These are phyloP conservation scores for Nigrospora sphaerica DNA, from an alignment of 2,329 filamentous ascomycete genomes.

Conservation along the genomic window DNA sequence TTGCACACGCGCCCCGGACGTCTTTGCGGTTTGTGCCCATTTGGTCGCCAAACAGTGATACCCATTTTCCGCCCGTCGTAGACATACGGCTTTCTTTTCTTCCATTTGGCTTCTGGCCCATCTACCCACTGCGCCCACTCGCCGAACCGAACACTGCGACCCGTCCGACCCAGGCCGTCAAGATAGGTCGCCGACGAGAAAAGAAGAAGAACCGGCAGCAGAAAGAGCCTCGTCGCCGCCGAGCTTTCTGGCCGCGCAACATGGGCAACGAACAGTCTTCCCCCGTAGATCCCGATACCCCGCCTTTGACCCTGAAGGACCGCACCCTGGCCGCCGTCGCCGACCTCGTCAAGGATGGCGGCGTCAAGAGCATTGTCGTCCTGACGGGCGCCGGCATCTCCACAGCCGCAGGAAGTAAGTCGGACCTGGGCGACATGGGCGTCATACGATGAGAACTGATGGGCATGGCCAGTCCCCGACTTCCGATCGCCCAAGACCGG, in stretches of 20 bases:
- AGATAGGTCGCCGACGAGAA: conserved; percentile 3
- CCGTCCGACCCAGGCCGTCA: background rate
- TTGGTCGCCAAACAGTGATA: too few species aligned
- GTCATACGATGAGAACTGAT: too few species aligned
- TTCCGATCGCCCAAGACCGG: conserved; percentile 91
- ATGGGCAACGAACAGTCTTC: conserved; percentile 86
- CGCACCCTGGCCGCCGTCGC: conserved; percentile 70
- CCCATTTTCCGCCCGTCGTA: too few species aligned
- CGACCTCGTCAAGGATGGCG: conserved; percentile 67
- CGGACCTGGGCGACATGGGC: too few species aligned
- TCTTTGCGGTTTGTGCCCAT: too few species aligned
- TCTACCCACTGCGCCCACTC: too few species aligned
- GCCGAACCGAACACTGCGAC: background rate
- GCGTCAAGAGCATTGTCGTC: conserved; percentile 67
- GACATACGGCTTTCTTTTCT: too few species aligned
- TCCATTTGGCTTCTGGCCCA: too few species aligned
- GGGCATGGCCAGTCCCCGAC: conserved; percentile 66
- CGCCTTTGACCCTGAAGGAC: conserved; percentile 57
- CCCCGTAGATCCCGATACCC: conserved; percentile 55
- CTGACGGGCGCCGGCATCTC: conserved; percentile 89
- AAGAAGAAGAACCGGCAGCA: conserved; percentile 1
- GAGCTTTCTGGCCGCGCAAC: conserved; percentile 28
- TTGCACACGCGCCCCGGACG: too few species aligned
- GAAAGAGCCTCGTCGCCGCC: conserved; percentile 5
- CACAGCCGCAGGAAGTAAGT: conserved; percentile 58